Evolutionary conservation across 768 basidiomycete species (phyloP).

Genomic region (Amanita rimosa): DNA sequence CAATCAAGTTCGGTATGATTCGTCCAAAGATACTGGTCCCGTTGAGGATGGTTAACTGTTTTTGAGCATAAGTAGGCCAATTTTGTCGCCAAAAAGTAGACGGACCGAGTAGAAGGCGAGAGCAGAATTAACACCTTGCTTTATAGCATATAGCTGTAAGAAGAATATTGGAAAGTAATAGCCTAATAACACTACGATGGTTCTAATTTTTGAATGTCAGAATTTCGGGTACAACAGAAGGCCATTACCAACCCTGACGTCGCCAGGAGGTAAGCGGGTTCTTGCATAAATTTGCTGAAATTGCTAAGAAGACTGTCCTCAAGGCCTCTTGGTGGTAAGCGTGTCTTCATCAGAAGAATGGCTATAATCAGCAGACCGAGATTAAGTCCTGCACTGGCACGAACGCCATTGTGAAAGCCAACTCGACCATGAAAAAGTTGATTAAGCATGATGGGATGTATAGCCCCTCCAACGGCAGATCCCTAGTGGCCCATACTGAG

Average conservation of each 20-base stretch:
- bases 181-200: slow-evolving; percentile 22
- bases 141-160: slow-evolving; percentile 40
- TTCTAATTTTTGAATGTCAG: slow-evolving; percentile 13
- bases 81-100: neutral
- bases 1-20: slow-evolving; percentile 30
- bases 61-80: neutral
- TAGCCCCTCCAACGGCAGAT: slow-evolving; percentile 45
- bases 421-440: slow-evolving; percentile 31
- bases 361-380: slow-evolving; percentile 25
- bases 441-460: slow-evolving; percentile 59
- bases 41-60: slow-evolving; percentile 41
- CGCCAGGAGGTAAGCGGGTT: slow-evolving; percentile 31
- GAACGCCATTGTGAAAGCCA: slow-evolving; percentile 45
- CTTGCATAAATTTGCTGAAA: slow-evolving; percentile 25
- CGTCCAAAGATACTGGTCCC: slow-evolving; percentile 36
- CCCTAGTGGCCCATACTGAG: slow-evolving; percentile 16
- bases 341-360: slow-evolving; percentile 27
- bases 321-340: slow-evolving; percentile 25
- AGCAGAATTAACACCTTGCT: slow-evolving; percentile 30
- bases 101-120: slow-evolving; percentile 47
- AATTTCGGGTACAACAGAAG: neutral
- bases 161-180: slow-evolving; percentile 45
- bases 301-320: slow-evolving; percentile 16
- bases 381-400: slow-evolving; percentile 32
- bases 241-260: slow-evolving; percentile 23